Conservation (phyloP, 106 monocot genomes). For the Amphibolis antarctica region DNA sequence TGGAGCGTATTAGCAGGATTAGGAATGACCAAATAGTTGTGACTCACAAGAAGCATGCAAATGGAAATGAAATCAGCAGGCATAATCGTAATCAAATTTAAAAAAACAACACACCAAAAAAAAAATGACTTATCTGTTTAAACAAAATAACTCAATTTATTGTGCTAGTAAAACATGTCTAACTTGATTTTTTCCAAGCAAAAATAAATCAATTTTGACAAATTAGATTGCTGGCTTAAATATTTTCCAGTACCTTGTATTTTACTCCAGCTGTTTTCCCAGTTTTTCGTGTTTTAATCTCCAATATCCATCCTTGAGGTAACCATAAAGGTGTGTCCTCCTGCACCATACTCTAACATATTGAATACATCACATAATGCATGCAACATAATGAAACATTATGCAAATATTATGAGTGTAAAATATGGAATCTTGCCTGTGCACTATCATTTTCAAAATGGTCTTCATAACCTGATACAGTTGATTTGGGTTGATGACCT, state of each 20-base stretch:
- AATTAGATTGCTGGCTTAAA: no score
- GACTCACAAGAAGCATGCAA: not conserved
- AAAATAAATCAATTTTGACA: not conserved
- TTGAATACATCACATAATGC: not conserved
- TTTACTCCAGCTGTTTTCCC: conserved; percentile 5
- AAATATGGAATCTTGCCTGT: conserved; percentile 3
- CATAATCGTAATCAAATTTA: not conserved
- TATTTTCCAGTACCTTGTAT: conserved; percentile 13
- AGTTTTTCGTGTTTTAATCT: conserved; percentile 9
- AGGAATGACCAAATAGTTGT: not conserved
- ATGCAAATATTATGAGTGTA: not conserved
- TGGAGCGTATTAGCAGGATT: not conserved
- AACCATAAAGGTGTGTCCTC: conserved; percentile 9
- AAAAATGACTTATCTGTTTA: not conserved
- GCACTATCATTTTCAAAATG: not conserved
- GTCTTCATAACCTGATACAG: not conserved
- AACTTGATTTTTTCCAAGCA: not conserved
- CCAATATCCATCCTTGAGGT: conserved; percentile 14
- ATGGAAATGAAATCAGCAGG: not conserved
- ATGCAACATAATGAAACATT: not conserved
- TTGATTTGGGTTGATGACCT: not conserved
- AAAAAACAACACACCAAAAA: not conserved
- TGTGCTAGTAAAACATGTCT: no score
- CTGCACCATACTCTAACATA: conserved; percentile 2
- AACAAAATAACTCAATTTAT: no score